A percentile compares a stretch with the other conserved stretches of the same genome.
These are phyloP conservation scores for Zymoseptoria passerinii DNA, from an alignment of 2,329 filamentous ascomycete species.

Conservation along the genomic window DNA sequence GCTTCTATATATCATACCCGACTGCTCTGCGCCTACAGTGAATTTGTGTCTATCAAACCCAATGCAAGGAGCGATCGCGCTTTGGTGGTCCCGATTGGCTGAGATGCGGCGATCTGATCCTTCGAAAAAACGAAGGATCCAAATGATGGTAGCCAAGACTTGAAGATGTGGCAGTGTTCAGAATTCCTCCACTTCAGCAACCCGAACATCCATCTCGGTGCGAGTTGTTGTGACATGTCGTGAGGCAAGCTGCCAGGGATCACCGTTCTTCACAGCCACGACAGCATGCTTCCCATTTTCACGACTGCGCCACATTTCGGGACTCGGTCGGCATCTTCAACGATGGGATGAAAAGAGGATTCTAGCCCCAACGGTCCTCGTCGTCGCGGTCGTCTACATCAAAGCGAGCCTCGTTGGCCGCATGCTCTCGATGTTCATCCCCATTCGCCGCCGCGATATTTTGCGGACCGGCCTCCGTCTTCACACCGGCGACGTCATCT, in stretches of 20 bases:
- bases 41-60: background rate
- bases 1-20: conserved; percentile 1
- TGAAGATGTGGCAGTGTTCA: background rate
- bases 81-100: background rate
- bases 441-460: background rate
- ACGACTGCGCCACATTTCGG: background rate
- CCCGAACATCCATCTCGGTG: background rate
- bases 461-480: background rate
- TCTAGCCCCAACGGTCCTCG: background rate
- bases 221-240: background rate
- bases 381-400: conserved; percentile 1
- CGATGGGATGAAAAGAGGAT: background rate
- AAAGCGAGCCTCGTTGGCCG: background rate
- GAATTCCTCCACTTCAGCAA: background rate
- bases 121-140: background rate
- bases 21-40: background rate
- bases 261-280: background rate
- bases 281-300: background rate
- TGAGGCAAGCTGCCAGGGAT: background rate
- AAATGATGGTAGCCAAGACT: background rate
- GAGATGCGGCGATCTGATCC: background rate
- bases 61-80: background rate
- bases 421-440: background rate
- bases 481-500: conserved; percentile 3
- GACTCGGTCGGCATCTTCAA: background rate